Evolutionary conservation across 225 moss, liverwort and hornwort species (phyloP), one percentile per base, ranked within the genome.

Genomic region (Antitrichia curtipendula): DNA sequence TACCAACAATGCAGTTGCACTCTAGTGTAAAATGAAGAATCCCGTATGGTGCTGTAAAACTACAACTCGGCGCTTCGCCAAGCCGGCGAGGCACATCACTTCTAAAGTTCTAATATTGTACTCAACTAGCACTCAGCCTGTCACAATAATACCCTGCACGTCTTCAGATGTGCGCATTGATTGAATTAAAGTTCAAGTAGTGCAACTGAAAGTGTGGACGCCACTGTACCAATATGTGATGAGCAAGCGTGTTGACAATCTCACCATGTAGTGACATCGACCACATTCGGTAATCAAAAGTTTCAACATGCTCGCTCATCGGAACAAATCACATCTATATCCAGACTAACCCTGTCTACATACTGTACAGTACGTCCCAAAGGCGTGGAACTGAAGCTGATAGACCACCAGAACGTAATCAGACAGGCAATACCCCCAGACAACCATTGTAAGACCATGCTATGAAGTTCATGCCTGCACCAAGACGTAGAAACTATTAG

Each of bases 381-480:
- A 88, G 57, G 78, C 60, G 45, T 85, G 75, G 64, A 58, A 81
- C 65, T 83, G 38, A 32, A 59, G 80, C 68, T 91, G 69, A 84
- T 80, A 69, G 68, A 78, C 45, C 38, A 81, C 76, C 75, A 81
- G 75, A 69, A 90, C 70, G 85, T 81, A 62, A 52, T 34, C 59
- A 85, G 56, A 83, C 75, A 85, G 56, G 76, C 75, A 82, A 65
- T 45, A 63, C 62, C 54, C 86, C 82, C 34, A 65, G 43, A 79
- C 54, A 90, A 81, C 71, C 84, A 87, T 66, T 84, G 66, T 43
- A 87, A 73, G 64, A 84, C 56, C 75, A 80, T 85, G 60, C 77
- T 87, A 85, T 41, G 87, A 41, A 70, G 41, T 70, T 85, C 60
- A 85, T 86, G 92, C 92, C 92, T 88, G 88, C 92, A 90, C 45